These are phyloP conservation scores for Pyrenophora seminiperda DNA, from an alignment of 2,329 filamentous ascomycete species.

Conservation along the genomic window DNA sequence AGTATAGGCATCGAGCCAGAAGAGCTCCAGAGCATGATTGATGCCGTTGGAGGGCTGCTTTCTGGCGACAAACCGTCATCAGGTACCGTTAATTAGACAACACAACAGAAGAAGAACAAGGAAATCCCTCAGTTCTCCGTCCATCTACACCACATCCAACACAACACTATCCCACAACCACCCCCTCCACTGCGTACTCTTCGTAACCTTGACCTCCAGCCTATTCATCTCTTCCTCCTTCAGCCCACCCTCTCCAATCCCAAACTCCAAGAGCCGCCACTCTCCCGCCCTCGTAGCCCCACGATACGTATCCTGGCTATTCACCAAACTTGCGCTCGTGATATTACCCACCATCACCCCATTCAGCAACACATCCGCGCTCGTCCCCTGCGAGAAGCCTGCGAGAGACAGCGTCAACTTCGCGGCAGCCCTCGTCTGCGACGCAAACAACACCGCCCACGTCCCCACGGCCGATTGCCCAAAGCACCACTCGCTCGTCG, in stretches of 20 bases:
- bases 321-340: slow-evolving; percentile 45
- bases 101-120: neutral
- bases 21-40: too few species aligned
- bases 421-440: slow-evolving; percentile 29
- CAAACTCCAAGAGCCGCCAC: slow-evolving; percentile 55
- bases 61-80: too few species aligned
- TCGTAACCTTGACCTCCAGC: slow-evolving; percentile 47
- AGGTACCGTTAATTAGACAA: too few species aligned
- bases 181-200: slow-evolving; percentile 47
- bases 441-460: slow-evolving; percentile 45
- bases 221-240: slow-evolving; percentile 42
- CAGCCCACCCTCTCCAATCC: slow-evolving; percentile 36
- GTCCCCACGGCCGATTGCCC: slow-evolving; percentile 50
- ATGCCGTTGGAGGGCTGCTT: too few species aligned
- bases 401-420: slow-evolving; percentile 53
- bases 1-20: slow-evolving; percentile 14
- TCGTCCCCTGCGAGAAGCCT: slow-evolving; percentile 52
- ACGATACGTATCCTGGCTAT: slow-evolving; percentile 56
- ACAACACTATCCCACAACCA: slow-evolving; percentile 53
- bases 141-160: slow-evolving; percentile 40
- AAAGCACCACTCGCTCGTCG: slow-evolving; percentile 55
- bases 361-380: slow-evolving; percentile 52
- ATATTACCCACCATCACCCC: slow-evolving; percentile 50
- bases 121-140: too few species aligned
- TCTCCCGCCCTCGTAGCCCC: slow-evolving; percentile 55